Base-by-base conservation (phyloP, 2,329 filamentous ascomycete genomes). In the Fusarium subtropicale region DNA sequence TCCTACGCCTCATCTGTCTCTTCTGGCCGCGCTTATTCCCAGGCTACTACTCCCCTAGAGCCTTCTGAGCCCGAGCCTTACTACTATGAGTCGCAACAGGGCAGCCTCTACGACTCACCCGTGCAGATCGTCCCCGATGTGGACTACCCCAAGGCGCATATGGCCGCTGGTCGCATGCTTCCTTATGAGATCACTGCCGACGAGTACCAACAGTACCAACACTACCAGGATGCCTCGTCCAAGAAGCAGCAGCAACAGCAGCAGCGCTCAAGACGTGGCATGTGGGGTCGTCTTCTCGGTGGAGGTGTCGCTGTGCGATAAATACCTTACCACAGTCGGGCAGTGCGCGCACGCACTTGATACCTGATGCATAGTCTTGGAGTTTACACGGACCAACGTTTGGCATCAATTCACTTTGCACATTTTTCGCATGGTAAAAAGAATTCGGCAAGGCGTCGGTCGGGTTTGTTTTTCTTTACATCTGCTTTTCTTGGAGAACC, bases 121-220 rank as follows among this genome's bases (percentile, higher is more conserved):
- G 79, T 85, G 33, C 79, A 85, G 73, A 77, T 85, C 48, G 76
- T 83, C 46, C 71, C 82, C 56, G 79, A 81, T 42, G 79, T 73
- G 78, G 68, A 81, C 60, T 77, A 79, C 51, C 76, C 79, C 65
- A 82, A 81, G 73, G 72, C 73, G 31, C 72, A 67, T 41, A 73
- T 76, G 20, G 74, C 76, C 24, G 72, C 73, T 68, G 71, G 72
- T 24, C 74, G 77, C 55, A 76, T 84, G 67, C 82, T 88, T 7
- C 84, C 86, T 8, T 88, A 87, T 76, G 86, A 88, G 78, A 86
- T 87, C 71, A 83, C 82, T 64, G 73, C 79, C 34, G 85, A 88
- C 28, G 83, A 87, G 62, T 81, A 87, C 62, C 81, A 82, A 36
- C 71, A 73, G 50, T 71, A 73, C 48, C 70, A 74, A 64, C 81